Base-by-base conservation (phyloP, 176 grass and related monocot genomes). In the Alopecurus myosuroides region DNA sequence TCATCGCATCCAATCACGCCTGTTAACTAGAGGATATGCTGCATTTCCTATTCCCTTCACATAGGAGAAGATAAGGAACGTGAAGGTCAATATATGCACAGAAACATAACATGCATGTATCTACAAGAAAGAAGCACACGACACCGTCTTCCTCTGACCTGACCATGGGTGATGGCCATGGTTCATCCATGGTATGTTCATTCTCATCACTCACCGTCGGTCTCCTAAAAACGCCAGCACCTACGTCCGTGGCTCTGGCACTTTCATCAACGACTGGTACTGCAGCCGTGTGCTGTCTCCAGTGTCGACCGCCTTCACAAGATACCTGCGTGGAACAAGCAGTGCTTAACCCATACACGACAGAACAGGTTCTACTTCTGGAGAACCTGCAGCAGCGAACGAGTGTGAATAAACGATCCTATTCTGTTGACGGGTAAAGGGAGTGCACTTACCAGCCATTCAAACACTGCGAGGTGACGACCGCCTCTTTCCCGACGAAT, bases 251-350 rank as follows among this genome's bases (percentile, higher is more conserved):
- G 62, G 34, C 39, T 80, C 67, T 9, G 52, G 15, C 11, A 33
- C 86, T 87, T 93, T 96, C 84, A 85, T 89, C 77, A 93, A 86
- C 20, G 94, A 96, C 30, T 88, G 82, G 46, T 93, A 96, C 67
- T 96, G 94, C 60, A 96, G 57, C 40, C 94, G 88, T 34, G 93
- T 81, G 45, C 91, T 96, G 76, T 96, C 94, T 42, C 94, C 94
- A 4, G 81, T 85, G 48, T 87, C 88, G 15, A 96, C 72, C 9
- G 88, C 81, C 88, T 91, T 89, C 35, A 95, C 86, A 55, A 96
- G 91, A 35, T 65, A 65, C 62, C 62, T 65, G 60, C 13, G 7
- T 0, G 17, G 62, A 35, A 7, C 62, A 65, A 65, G 35, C 15
- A 34, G 28, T 28, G 19, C 4, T 35, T 65, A 35, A 35, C 8